phyloP scores from a whole-genome alignment of 176 grass and related monocot genomes.

The Rhynchospora breviuscula region DNA sequence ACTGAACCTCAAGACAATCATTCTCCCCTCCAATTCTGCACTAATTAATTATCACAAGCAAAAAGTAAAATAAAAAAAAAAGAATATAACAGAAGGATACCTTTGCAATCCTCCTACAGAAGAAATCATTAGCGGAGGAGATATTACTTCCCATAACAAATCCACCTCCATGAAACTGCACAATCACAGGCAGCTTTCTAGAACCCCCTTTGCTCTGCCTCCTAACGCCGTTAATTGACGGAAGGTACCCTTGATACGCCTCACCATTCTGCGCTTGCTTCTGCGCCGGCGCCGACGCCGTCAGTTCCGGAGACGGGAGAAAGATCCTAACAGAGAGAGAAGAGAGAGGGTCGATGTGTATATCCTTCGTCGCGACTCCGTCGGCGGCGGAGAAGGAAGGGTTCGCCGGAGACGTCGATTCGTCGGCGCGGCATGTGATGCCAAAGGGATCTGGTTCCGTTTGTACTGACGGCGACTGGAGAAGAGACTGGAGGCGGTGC shows the following conservation, averaged over 20 bases:
- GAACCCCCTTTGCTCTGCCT: background rate
- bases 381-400: slow-evolving; percentile 58
- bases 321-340: slow-evolving; percentile 63
- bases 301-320: slow-evolving; percentile 42
- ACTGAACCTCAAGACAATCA: background rate
- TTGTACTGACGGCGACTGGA: background rate
- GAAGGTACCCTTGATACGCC: slow-evolving; percentile 52
- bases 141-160: slow-evolving; percentile 70
- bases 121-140: slow-evolving; percentile 63
- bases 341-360: slow-evolving; percentile 70
- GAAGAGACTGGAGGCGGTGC: slow-evolving; percentile 71
- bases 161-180: slow-evolving; percentile 85
- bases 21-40: background rate
- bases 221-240: slow-evolving; percentile 34
- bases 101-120: slow-evolving; percentile 85
- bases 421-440: slow-evolving; percentile 54
- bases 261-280: slow-evolving; percentile 37
- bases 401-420: slow-evolving; percentile 60
- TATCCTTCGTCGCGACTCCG: slow-evolving; percentile 73
- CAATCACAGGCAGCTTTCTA: slow-evolving; percentile 59
- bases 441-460: slow-evolving; percentile 30
- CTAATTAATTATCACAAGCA: background rate
- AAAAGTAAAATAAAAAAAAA: background rate
- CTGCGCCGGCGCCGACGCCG: slow-evolving; percentile 31
- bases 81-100: background rate